These are phyloP conservation scores for Poronia punctata DNA, from an alignment of 495 filamentous ascomycete genomes.

Conservation along the genomic window DNA sequence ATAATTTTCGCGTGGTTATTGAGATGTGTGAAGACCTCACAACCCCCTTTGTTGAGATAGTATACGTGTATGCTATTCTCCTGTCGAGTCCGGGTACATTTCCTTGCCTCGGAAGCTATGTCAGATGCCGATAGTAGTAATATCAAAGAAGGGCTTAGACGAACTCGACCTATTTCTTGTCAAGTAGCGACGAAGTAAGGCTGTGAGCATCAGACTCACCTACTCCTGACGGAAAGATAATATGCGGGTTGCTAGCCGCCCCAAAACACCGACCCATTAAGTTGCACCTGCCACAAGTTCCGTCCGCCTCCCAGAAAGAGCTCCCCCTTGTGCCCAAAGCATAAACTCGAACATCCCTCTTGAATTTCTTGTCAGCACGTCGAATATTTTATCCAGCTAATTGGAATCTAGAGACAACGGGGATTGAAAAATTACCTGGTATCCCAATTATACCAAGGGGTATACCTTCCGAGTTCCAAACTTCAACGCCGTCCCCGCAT, in stretches of 20 bases:
- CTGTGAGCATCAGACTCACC: background rate
- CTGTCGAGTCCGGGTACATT: too few relatives aligned
- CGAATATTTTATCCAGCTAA: too few relatives aligned
- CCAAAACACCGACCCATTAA: conserved; percentile 1
- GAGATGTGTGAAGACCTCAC: too few relatives aligned
- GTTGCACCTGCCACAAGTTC: conserved; percentile 22
- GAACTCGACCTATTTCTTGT: too few relatives aligned
- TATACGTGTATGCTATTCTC: too few relatives aligned
- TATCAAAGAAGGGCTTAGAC: too few relatives aligned
- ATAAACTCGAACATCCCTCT: conserved; percentile 26
- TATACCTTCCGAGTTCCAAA: conserved; percentile 38
- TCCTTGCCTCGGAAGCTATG: too few relatives aligned
- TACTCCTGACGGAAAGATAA: background rate
- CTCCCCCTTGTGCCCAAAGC: conserved; percentile 20
- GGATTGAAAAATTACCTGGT: conserved; percentile 14
- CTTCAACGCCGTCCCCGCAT: conserved; percentile 42
- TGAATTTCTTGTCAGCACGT: background rate
- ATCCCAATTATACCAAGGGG: conserved; percentile 34
- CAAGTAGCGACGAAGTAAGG: too few relatives aligned
- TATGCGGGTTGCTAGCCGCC: too few relatives aligned
- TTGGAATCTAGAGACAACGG: background rate
- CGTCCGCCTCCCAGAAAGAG: conserved; percentile 26
- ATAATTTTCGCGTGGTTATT: too few relatives aligned
- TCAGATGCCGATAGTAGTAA: too few relatives aligned
- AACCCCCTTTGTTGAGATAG: too few relatives aligned